Conservation (phyloP, 192 early-diverging fungal genomes). For the Coemansia sp. region DNA sequence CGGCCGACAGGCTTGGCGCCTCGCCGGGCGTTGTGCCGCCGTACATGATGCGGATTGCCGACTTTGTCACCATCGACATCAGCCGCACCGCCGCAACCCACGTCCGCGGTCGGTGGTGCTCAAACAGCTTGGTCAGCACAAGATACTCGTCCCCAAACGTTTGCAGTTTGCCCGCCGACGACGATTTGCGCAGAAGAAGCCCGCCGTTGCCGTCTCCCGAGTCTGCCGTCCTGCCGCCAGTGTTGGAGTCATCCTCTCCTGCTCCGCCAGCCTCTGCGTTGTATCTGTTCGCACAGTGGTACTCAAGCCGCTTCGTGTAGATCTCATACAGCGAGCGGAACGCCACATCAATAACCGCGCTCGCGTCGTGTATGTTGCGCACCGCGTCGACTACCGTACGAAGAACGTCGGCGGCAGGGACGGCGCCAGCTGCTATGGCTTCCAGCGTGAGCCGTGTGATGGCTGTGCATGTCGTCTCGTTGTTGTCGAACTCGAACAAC, state of each 20-base stretch:
- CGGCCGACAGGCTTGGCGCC: constrained; percentile 30
- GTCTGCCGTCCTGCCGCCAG: background rate
- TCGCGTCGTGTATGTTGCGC: constrained; percentile 47
- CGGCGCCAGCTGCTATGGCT: constrained; percentile 18
- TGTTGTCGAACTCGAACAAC: constrained; percentile 52
- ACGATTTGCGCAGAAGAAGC: constrained; percentile 11
- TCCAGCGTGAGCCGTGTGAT: constrained; percentile 29
- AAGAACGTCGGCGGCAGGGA: constrained; percentile 28
- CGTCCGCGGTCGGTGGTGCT: constrained; percentile 48
- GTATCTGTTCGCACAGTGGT: constrained; percentile 51
- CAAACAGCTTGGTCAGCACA: constrained; percentile 42
- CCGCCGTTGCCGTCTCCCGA: background rate
- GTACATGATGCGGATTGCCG: constrained; percentile 51
- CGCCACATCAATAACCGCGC: constrained; percentile 48
- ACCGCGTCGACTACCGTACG: constrained; percentile 47
- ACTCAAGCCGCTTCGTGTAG: constrained; percentile 37
- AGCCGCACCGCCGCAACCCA: constrained; percentile 52
- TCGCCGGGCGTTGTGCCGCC: constrained; percentile 31
- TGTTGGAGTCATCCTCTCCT: background rate
- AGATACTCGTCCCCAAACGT: constrained; percentile 54
- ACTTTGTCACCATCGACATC: constrained; percentile 51
- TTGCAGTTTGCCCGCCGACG: constrained; percentile 1
- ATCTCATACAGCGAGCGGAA: constrained; percentile 54
- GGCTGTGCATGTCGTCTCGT: constrained; percentile 33
- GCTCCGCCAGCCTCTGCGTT: constrained; percentile 1